Evolutionary conservation across 2,329 filamentous ascomycete species (phyloP), one percentile per base, ranked within the genome.

Genomic region (Epicoccum sorghinum): DNA sequence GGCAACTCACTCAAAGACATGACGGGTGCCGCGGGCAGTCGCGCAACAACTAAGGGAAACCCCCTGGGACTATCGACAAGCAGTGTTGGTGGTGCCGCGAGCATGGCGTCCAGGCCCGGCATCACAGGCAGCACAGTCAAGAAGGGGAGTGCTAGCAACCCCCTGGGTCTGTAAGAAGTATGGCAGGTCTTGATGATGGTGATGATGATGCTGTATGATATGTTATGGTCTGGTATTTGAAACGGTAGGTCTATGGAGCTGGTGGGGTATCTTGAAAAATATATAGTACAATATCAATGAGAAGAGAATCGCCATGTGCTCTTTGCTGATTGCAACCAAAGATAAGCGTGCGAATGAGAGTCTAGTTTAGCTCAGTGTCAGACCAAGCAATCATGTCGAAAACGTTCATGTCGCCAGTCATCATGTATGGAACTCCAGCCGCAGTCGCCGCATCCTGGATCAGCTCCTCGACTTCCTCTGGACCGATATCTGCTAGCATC

Each of bases 1-100:
- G 79, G 79, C 24, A 81, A 82, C 64, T 73, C 74, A 29, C 76
- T 82, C 66, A 82, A 82, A 59, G 79, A 81, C 60, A 65, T 70
- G 4, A 76, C 79, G 1, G 77, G 75, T 32, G 78, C 80, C 1
- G 67, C 70, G 3, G 79, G 79, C 4, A 64, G 72, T 30, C 70
- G 79, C 4, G 74, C 78, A 14, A 65, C 74, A 4, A 81, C 79
- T 2, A 75, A 74, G 24, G 72, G 70, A 22, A 81, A 82, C 60
- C 79, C 79, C 3, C 65, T 82, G 7, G 79, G 79, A 0, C 55
- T 82, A 39, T 59, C 67, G 27, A 74, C 73, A 10, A 66, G 60
- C 33, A 53, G 56, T 7, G 61, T 54, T 49, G 75, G 69, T 59
- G 71, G 61, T 36, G 70, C 56, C 54, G 61, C 66, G 27, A 59